Evolutionary conservation across 352 stramenopile genomes (phyloP).

Genomic region (Globisporangium yorkense): DNA sequence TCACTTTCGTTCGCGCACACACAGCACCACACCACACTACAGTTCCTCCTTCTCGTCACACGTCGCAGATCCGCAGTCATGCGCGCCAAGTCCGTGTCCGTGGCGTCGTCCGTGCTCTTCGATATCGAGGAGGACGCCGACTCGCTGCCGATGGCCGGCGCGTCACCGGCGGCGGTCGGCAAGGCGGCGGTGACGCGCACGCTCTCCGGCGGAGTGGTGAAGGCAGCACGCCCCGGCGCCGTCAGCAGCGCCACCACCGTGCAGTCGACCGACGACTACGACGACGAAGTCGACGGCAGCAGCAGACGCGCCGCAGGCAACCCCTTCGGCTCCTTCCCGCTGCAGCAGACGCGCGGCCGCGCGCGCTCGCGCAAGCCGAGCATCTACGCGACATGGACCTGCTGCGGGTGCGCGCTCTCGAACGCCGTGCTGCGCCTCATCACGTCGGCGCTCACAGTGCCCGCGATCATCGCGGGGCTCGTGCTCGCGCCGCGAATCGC

Average conservation of each 20-base stretch:
- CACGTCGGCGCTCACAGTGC: conserved; percentile 21
- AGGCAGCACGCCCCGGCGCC: conserved; percentile 16
- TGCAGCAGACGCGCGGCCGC: conserved; percentile 11
- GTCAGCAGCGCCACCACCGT: conserved; percentile 17
- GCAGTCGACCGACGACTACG: conserved; percentile 16
- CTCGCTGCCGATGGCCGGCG: conserved; percentile 6
- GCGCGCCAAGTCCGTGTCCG: conserved; percentile 17
- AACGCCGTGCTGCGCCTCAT: conserved; percentile 30
- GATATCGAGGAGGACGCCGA: conserved; percentile 39
- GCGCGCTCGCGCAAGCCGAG: conserved; percentile 32
- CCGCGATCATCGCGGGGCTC: conserved; percentile 24
- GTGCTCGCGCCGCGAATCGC: conserved; percentile 29
- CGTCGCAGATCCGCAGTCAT: not conserved
- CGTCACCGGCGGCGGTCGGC: conserved; percentile 10
- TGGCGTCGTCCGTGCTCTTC: conserved; percentile 29
- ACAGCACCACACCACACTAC: not conserved
- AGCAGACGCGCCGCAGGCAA: conserved; percentile 8
- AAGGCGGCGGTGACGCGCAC: conserved; percentile 14
- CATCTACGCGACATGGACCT: conserved; percentile 34
- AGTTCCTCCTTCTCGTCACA: not conserved
- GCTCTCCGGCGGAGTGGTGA: not conserved
- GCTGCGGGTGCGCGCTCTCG: conserved; percentile 28
- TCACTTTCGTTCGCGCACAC: not conserved
- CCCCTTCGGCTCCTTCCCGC: conserved; percentile 1
- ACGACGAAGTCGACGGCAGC: conserved; percentile 11